phyloP scores from a whole-genome alignment of 225 moss, liverwort and hornwort genomes.

The Pseudoscleropodium purum region DNA sequence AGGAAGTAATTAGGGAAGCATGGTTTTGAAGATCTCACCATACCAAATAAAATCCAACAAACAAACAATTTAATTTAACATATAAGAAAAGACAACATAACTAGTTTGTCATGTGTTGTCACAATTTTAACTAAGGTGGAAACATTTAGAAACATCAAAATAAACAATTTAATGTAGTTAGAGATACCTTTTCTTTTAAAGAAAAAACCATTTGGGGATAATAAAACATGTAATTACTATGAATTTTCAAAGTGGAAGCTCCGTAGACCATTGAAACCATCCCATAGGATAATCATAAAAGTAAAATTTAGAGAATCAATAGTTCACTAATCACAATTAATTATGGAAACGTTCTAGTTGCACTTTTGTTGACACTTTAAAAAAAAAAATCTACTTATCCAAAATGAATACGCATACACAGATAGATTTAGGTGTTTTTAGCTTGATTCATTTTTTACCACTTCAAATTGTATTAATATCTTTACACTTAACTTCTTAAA shows the following conservation, averaged over 20 bases:
- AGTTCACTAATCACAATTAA: background rate
- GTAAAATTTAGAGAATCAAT: fast-evolving
- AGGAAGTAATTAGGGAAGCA: no score
- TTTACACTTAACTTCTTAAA: fast-evolving
- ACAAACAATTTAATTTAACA: no score
- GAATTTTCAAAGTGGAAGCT: background rate
- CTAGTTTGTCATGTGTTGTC: no score
- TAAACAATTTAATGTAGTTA: background rate
- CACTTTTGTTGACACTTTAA: background rate
- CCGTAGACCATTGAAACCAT: fast-evolving
- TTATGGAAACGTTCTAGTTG: fast-evolving
- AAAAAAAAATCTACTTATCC: background rate
- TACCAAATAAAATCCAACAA: no score
- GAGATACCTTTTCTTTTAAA: fast-evolving
- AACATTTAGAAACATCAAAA: fast-evolving
- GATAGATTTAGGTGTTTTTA: background rate
- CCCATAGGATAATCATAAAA: background rate
- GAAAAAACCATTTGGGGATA: background rate
- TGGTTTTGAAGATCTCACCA: no score
- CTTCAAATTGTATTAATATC: background rate
- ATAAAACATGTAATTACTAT: background rate
- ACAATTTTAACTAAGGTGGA: background rate
- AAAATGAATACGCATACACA: fast-evolving
- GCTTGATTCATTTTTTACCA: background rate
- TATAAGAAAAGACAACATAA: no score